phyloP scores from a whole-genome alignment of 1,139 yeast species.

The Hemisphaericaspora xylanilytica region DNA sequence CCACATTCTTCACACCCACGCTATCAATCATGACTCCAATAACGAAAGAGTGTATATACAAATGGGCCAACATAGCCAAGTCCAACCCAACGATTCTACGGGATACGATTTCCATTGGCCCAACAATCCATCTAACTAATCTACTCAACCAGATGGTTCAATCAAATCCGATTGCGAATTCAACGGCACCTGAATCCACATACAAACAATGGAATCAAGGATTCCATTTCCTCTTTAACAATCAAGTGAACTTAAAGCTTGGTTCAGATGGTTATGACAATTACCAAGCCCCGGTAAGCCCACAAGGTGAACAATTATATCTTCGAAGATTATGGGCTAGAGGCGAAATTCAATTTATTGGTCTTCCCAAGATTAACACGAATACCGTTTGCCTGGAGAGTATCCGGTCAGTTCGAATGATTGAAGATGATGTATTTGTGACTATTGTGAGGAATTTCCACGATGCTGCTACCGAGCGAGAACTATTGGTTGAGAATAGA shows the following conservation, averaged over 20 bases:
- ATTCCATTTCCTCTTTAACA: conserved; percentile 63
- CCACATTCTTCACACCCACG: too few relatives aligned
- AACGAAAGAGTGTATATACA: conserved; percentile 10
- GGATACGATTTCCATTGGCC: conserved; percentile 21
- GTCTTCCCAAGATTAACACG: conserved; percentile 8
- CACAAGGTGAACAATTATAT: conserved; percentile 30
- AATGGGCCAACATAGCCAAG: conserved; percentile 21
- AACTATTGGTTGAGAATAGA: conserved; percentile 28
- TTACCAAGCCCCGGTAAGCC: conserved; percentile 63
- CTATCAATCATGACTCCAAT: conserved; percentile 10
- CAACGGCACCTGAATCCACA: conserved; percentile 2
- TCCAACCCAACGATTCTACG: conserved; percentile 17
- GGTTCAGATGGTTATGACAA: conserved; percentile 81
- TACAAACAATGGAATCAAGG: conserved; percentile 33
- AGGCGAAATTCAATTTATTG: conserved; percentile 54
- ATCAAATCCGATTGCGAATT: conserved; percentile 1
- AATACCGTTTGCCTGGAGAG: conserved; percentile 42
- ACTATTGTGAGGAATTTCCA: conserved; percentile 40
- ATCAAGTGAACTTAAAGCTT: conserved; percentile 46
- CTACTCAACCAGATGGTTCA: conserved; percentile 19
- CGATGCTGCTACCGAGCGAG: conserved; percentile 5
- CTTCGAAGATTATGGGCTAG: conserved; percentile 79
- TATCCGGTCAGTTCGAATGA: conserved; percentile 31
- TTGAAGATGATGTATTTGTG: conserved; percentile 43
- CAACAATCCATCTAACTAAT: conserved; percentile 16